phyloP scores from a whole-genome alignment of 2,329 filamentous ascomycete species.

The Talaromyces sp. region DNA sequence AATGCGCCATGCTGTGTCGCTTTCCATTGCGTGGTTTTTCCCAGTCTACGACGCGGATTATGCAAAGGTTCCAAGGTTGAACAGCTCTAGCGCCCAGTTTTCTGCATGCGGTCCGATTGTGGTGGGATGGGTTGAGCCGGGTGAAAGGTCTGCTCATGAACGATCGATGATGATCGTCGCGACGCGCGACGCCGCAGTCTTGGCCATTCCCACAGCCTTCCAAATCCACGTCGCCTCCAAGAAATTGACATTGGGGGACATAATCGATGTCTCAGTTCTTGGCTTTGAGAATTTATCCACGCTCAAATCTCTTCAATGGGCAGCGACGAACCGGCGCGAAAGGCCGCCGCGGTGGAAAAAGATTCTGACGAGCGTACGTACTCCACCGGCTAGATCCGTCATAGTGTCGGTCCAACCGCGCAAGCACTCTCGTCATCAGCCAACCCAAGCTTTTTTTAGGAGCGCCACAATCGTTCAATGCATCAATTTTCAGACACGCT shows the following conservation, averaged over 20 bases:
- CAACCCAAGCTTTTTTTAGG: slow-evolving; percentile 21
- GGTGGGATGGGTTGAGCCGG: no score
- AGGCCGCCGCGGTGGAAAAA: neutral
- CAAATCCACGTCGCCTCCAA: neutral
- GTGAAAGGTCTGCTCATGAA: no score
- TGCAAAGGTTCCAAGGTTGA: no score
- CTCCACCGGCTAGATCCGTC: slow-evolving; percentile 16
- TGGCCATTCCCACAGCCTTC: neutral
- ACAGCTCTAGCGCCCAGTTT: no score
- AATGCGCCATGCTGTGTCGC: no score
- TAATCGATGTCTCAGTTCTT: neutral
- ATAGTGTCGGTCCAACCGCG: slow-evolving; percentile 14
- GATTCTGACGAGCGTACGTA: slow-evolving; percentile 11
- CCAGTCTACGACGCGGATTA: no score
- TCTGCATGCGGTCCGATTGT: no score
- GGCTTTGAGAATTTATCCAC: neutral
- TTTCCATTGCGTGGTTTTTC: no score
- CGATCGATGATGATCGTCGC: no score
- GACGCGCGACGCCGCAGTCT: neutral
- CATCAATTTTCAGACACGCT: neutral
- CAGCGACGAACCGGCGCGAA: neutral
- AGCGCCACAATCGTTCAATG: slow-evolving; percentile 5
- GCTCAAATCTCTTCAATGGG: neutral
- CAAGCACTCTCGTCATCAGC: slow-evolving; percentile 20
- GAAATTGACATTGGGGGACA: neutral